phyloP scores from a whole-genome alignment of 1,284 basidiomycete species.

The Sporisorium exsertum region DNA sequence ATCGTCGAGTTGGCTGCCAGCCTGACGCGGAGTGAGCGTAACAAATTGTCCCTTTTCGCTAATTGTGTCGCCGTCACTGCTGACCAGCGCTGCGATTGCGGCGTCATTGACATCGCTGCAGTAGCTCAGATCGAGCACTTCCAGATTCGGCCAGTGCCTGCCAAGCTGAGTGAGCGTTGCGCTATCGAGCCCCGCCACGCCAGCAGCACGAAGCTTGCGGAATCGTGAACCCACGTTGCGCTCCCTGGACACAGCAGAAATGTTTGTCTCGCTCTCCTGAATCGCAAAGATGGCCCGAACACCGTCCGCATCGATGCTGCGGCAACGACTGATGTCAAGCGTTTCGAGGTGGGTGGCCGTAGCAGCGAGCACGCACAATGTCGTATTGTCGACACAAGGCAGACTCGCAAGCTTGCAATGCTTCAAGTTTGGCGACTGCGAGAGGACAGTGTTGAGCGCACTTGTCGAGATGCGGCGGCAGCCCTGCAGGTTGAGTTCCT shows the following conservation, averaged over 20 bases:
- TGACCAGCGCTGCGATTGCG: constrained; percentile 78
- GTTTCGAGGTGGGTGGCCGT: constrained; percentile 74
- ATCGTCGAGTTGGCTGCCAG: constrained; percentile 38
- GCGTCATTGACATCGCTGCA: constrained; percentile 78
- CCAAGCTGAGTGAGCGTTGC: constrained; percentile 72
- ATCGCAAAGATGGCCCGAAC: constrained; percentile 65
- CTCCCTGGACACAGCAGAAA: constrained; percentile 24
- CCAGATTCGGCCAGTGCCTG: constrained; percentile 74
- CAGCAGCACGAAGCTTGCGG: constrained; percentile 74
- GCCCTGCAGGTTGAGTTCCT: constrained; percentile 78
- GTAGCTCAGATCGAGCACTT: constrained; percentile 83
- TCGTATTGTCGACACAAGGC: constrained; percentile 77
- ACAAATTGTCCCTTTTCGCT: constrained; percentile 25
- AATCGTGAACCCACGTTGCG: constrained; percentile 33
- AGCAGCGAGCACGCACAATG: constrained; percentile 77
- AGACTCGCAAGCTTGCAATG: constrained; percentile 78
- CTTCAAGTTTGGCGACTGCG: constrained; percentile 76
- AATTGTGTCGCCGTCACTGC: constrained; percentile 22
- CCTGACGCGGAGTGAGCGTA: constrained; percentile 47
- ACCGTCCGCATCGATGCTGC: constrained; percentile 77
- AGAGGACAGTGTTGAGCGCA: constrained; percentile 79
- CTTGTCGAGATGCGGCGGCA: constrained; percentile 77
- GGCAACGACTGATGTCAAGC: constrained; percentile 82
- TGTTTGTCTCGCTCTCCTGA: constrained; percentile 18
- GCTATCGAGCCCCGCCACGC: constrained; percentile 76